Percentiles rank a stretch among this genome's conserved stretches.
phyloP scores from a whole-genome alignment of 495 filamentous ascomycete genomes.

The Neurospora sublineolata region DNA sequence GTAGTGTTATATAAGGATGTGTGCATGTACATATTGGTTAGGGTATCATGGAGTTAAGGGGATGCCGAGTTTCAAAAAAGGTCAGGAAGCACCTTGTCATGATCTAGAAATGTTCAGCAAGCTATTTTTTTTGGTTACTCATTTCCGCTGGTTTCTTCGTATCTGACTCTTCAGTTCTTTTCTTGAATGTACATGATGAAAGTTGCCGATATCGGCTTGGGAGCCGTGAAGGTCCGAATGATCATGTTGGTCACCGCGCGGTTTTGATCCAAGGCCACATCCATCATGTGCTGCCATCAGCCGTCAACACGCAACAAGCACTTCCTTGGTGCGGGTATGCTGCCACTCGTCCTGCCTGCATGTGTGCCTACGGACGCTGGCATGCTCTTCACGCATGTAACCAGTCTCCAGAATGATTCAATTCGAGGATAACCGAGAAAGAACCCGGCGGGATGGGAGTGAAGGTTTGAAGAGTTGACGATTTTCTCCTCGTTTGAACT shows the following conservation, averaged over 20 bases:
- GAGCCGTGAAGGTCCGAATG: neutral
- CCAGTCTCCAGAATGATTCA: neutral
- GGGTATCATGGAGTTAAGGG: neutral
- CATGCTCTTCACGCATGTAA: neutral
- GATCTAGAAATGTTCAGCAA: neutral
- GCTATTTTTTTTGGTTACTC: neutral
- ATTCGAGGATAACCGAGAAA: neutral
- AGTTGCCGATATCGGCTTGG: neutral
- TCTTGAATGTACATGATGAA: neutral
- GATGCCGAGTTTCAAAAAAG: neutral
- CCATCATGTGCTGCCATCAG: neutral
- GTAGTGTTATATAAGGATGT: constrained; percentile 1
- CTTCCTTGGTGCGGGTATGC: neutral
- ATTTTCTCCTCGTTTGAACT: neutral
- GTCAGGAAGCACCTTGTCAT: neutral
- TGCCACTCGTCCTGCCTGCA: neutral
- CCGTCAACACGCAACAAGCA: neutral
- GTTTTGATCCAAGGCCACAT: neutral
- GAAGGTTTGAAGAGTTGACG: neutral
- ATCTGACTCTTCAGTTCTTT: neutral
- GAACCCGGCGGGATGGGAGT: neutral
- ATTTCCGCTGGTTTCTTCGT: neutral
- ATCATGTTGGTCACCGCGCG: neutral
- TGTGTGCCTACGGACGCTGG: neutral
- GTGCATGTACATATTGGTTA: neutral